Evolutionary conservation across 2,329 filamentous ascomycete species (phyloP), one percentile per base, ranked within the genome.

Genomic region (Aspergillus pseudonomiae): DNA sequence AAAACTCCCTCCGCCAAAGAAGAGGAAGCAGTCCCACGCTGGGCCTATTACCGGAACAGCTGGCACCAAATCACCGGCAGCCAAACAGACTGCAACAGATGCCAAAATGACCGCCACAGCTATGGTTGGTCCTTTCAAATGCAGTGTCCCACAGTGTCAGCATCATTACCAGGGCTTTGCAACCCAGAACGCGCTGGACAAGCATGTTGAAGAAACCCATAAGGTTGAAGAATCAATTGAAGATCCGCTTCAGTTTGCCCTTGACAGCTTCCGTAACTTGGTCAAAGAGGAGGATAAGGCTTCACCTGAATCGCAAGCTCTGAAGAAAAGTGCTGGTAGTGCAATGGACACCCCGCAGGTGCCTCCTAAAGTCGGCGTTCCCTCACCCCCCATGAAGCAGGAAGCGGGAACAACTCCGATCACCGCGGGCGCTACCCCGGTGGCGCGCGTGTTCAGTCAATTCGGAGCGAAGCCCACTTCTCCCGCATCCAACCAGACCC

Each of bases 1-100:
- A 54, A 84, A 86, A 54, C 75, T 89, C 28, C 87, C 86, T 21
- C 80, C 83, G 2, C 79, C 80, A 61, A 89, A 88, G 78, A 85
- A 82, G 70, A 80, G 82, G 59, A 87, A 86, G 78, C 80, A 85
- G 65, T 83, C 82, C 59, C 80, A 83, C 59, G 73, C 79, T 10
- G 73, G 70, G 36, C 62, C 69, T 36, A 75, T 74, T 55, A 59
- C 70, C 12, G 68, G 66, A 3, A 69, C 67, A 3, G 66, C 76
- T 6, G 69, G 73, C 26, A 63, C 74, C 2, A 78, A 77, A 53
- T 69, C 75, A 3, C 71, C 73, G 48, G 48, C 61, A 30, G 61
- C 55, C 32, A 76, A 79, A 56, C 71, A 77, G 74, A 69, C 71
- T 36, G 75, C 77, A 21, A 74, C 76, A 6, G 80, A 83, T 55